Evolutionary conservation across 139 green algal species (phyloP).

Genomic region (Micromonas pusilla): DNA sequence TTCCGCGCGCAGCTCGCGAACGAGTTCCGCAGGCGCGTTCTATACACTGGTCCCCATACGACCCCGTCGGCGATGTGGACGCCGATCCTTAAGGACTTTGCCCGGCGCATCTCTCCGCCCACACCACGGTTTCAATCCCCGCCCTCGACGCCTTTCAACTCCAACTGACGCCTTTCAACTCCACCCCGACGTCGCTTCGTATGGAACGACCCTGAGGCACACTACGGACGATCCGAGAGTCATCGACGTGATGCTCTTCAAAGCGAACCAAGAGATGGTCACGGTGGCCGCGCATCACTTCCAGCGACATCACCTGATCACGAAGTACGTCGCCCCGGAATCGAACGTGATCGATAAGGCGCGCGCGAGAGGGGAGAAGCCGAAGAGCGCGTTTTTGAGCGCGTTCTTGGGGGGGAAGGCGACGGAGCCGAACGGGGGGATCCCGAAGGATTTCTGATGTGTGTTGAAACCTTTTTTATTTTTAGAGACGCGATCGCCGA

Average conservation of each 20-base stretch:
- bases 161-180: too few species aligned
- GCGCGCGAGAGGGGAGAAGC: background rate
- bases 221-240: background rate
- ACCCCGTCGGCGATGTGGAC: too few species aligned
- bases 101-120: too few species aligned
- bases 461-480: background rate
- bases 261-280: background rate
- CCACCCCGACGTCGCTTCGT: too few species aligned
- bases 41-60: too few species aligned
- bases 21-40: conserved; percentile 18
- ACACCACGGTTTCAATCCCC: too few species aligned
- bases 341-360: background rate
- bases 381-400: conserved; percentile 3
- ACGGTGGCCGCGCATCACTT: background rate
- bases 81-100: too few species aligned
- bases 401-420: background rate
- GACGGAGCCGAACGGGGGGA: background rate
- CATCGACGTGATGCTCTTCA: conserved; percentile 5
- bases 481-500: background rate
- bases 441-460: background rate
- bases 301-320: conserved; percentile 23
- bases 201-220: too few species aligned
- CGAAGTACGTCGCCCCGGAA: background rate
- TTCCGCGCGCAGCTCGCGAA: background rate
- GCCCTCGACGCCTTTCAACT: too few species aligned